phyloP scores from a whole-genome alignment of 2,329 filamentous ascomycete species.

The Trichophyton equinum region DNA sequence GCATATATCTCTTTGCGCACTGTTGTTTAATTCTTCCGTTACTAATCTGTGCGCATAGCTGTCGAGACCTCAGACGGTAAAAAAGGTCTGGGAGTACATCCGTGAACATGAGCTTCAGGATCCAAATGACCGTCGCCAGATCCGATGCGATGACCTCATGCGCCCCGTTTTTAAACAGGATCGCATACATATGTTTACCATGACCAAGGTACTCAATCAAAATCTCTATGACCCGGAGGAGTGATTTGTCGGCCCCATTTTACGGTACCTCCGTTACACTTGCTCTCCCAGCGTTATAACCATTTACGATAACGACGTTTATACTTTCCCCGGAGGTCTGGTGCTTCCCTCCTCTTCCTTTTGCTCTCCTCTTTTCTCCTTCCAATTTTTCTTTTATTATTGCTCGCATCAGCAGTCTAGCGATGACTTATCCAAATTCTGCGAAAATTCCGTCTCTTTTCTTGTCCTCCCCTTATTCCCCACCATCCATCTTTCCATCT shows the following conservation, averaged over 20 bases:
- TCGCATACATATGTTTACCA: slow-evolving; percentile 95
- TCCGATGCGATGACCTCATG: slow-evolving; percentile 83
- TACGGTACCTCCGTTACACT: too few relatives aligned
- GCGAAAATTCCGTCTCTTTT: background rate
- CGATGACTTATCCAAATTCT: background rate
- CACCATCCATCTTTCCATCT: background rate
- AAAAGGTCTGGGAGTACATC: slow-evolving; percentile 93
- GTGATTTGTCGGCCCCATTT: background rate
- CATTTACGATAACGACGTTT: background rate
- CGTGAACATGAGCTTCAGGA: slow-evolving; percentile 81
- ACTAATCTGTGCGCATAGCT: slow-evolving; percentile 42
- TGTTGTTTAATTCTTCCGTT: background rate
- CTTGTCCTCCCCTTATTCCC: background rate
- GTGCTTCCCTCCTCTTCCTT: background rate
- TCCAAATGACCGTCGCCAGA: slow-evolving; percentile 80
- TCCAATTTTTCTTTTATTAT: too few relatives aligned
- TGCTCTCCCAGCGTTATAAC: background rate
- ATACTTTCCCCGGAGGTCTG: background rate
- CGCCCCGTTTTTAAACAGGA: slow-evolving; percentile 83
- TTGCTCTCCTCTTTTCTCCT: too few relatives aligned
- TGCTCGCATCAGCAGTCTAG: background rate
- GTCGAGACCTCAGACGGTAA: slow-evolving; percentile 88
- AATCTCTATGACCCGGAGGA: slow-evolving; percentile 63
- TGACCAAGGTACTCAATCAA: slow-evolving; percentile 90
- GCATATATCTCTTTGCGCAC: slow-evolving; percentile 21